These are phyloP conservation scores for Paspalum notatum DNA, from an alignment of 176 grass and related monocot genomes.

Conservation along the genomic window DNA sequence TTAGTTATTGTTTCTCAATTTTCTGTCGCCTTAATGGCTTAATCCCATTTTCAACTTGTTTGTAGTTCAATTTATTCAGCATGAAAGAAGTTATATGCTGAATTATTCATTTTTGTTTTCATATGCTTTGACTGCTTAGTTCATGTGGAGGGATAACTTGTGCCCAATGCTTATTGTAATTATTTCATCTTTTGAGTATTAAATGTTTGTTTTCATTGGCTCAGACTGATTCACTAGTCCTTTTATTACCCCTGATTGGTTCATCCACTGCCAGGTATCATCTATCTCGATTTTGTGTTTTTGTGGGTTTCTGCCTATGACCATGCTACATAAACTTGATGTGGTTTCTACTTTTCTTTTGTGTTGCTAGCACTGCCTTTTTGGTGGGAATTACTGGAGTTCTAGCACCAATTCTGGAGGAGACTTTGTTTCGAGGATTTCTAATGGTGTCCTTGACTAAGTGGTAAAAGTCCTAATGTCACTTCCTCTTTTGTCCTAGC, in stretches of 20 bases:
- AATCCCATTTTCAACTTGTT: neutral
- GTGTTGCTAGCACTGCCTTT: conserved; percentile 71
- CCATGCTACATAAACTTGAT: conserved; percentile 20
- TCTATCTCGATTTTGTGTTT: conserved; percentile 21
- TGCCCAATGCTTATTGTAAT: conserved; percentile 18
- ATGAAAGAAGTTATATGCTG: neutral
- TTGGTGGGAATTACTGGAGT: conserved; percentile 88
- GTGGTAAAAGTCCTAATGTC: conserved; percentile 55
- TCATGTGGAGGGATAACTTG: neutral
- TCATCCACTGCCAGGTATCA: conserved; percentile 83
- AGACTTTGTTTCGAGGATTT: conserved; percentile 96
- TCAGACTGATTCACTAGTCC: conserved; percentile 87
- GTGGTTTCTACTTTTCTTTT: conserved; percentile 31
- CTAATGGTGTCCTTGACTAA: conserved; percentile 91
- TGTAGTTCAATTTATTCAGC: conserved; percentile 6
- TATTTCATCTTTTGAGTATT: neutral
- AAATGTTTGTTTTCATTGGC: neutral
- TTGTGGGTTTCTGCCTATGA: conserved; percentile 26
- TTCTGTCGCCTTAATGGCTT: conserved; percentile 1
- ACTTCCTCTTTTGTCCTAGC: conserved; percentile 24
- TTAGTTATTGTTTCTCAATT: conserved; percentile 15
- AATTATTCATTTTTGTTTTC: conserved; percentile 5
- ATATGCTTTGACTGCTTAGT: neutral
- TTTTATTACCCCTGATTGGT: conserved; percentile 87
- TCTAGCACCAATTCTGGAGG: conserved; percentile 93